Percentiles rank a stretch among this genome's conserved stretches.
These are phyloP conservation scores for Bonia amplexicaulis DNA, from an alignment of 176 grass and related monocot species.

Conservation along the genomic window DNA sequence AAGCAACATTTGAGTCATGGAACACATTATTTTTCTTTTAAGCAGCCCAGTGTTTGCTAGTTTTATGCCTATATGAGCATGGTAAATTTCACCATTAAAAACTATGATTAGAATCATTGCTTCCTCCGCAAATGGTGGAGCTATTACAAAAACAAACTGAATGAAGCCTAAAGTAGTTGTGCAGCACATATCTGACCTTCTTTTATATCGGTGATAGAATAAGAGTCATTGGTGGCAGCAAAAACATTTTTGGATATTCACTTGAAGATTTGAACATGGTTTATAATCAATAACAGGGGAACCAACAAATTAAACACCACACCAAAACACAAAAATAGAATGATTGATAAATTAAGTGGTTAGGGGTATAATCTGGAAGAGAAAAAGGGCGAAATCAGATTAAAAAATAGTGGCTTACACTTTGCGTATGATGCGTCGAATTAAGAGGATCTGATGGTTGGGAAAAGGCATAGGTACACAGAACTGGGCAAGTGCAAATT, in stretches of 20 bases:
- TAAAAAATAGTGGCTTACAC: not conserved
- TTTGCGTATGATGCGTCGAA: not conserved
- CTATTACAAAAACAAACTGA: conserved; percentile 9
- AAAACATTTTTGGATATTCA: not conserved
- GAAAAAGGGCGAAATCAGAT: not conserved
- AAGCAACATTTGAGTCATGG: not conserved
- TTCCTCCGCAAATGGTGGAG: conserved; percentile 14
- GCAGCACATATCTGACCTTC: not conserved
- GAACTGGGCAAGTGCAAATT: not conserved
- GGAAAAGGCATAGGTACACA: not conserved
- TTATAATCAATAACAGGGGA: not conserved
- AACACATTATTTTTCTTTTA: not conserved
- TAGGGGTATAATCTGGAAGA: not conserved
- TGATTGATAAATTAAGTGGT: not conserved
- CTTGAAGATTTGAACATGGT: conserved; percentile 2
- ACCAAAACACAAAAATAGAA: not conserved
- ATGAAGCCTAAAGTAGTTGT: not conserved
- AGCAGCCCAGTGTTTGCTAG: not conserved
- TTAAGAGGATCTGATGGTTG: not conserved
- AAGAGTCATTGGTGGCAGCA: not conserved
- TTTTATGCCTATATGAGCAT: not conserved
- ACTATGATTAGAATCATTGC: not conserved
- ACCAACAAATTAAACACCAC: not conserved
- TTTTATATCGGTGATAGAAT: not conserved
- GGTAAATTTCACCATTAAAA: conserved; percentile 9